Percentiles rank a stretch among this genome's conserved stretches.
Conservation (phyloP, 2,329 filamentous ascomycete species). For the Cordyceps pruinosa region DNA sequence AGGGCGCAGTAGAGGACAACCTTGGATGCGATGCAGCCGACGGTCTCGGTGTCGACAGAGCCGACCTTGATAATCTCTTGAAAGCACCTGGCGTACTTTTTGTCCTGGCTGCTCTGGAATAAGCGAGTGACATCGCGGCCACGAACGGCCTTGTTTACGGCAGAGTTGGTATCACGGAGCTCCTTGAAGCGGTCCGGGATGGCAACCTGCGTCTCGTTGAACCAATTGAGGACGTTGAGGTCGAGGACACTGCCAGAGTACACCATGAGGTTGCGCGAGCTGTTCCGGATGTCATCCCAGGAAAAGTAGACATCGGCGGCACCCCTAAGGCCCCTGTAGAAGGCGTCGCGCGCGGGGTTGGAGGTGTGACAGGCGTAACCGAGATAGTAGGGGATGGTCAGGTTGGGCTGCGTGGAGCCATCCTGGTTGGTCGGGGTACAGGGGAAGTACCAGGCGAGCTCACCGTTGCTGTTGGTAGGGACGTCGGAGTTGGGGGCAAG, state of each 20-base stretch:
- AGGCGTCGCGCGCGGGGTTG: slow-evolving; percentile 56
- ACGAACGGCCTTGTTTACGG: slow-evolving; percentile 56
- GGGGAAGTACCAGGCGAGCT: slow-evolving; percentile 95
- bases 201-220: slow-evolving; percentile 72
- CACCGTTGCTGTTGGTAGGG: slow-evolving; percentile 62
- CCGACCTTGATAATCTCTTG: slow-evolving; percentile 94
- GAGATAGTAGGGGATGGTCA: slow-evolving; percentile 65
- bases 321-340: slow-evolving; percentile 61
- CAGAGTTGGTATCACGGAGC: slow-evolving; percentile 59
- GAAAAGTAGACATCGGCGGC: slow-evolving; percentile 90
- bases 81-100: slow-evolving; percentile 77
- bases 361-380: slow-evolving; percentile 90
- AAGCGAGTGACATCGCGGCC: slow-evolving; percentile 86
- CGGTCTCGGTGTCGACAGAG: slow-evolving; percentile 88
- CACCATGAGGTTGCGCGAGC: slow-evolving; percentile 80
- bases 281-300: slow-evolving; percentile 90
- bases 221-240: slow-evolving; percentile 81
- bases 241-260: slow-evolving; percentile 94
- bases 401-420: slow-evolving; percentile 72
- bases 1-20: slow-evolving; percentile 93
- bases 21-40: slow-evolving; percentile 95
- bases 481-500: slow-evolving; percentile 64
- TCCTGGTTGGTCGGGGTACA: slow-evolving; percentile 91
- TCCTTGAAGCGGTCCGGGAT: slow-evolving; percentile 74
- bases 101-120: slow-evolving; percentile 73